These are phyloP conservation scores for Kokia cookei DNA, from an alignment of 441 rosid species.

Conservation along the genomic window DNA sequence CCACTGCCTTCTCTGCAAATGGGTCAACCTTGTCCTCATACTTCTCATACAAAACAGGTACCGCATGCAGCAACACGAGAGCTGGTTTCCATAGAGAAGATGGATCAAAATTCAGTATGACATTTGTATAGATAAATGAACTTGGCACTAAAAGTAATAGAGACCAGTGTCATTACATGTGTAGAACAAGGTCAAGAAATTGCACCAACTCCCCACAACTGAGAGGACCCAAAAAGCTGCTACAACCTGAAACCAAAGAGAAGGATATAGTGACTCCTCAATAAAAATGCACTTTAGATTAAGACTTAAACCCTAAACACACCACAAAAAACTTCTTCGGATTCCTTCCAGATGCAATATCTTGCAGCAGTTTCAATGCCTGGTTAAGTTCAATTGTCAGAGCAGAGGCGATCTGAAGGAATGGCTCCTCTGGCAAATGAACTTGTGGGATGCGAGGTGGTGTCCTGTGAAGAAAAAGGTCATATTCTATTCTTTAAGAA, in stretches of 20 bases:
- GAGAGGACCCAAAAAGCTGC: conserved; percentile 71
- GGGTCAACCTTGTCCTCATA: conserved; percentile 84
- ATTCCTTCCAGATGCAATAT: conserved; percentile 70
- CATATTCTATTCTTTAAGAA: neutral
- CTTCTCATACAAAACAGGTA: conserved; percentile 81
- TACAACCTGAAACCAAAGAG: conserved; percentile 40
- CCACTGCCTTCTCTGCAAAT: conserved; percentile 64
- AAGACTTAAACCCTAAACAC: conserved; percentile 14
- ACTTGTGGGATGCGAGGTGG: conserved; percentile 72
- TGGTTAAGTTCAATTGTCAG: conserved; percentile 52
- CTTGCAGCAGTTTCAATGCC: conserved; percentile 41
- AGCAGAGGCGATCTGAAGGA: conserved; percentile 54
- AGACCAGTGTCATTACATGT: conserved; percentile 36
- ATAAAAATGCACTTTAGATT: neutral
- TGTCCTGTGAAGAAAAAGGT: conserved; percentile 31
- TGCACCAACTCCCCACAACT: conserved; percentile 70
- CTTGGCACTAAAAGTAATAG: neutral
- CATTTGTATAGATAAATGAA: neutral
- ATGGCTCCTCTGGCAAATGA: conserved; percentile 64
- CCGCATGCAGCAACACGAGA: conserved; percentile 65
- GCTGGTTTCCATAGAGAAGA: conserved; percentile 30
- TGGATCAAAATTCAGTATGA: neutral
- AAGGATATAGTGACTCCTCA: neutral
- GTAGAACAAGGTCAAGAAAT: conserved; percentile 84
- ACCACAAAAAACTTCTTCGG: conserved; percentile 68